Base-by-base conservation (phyloP, 2,329 filamentous ascomycete genomes). In the Pseudocercospora vitis region DNA sequence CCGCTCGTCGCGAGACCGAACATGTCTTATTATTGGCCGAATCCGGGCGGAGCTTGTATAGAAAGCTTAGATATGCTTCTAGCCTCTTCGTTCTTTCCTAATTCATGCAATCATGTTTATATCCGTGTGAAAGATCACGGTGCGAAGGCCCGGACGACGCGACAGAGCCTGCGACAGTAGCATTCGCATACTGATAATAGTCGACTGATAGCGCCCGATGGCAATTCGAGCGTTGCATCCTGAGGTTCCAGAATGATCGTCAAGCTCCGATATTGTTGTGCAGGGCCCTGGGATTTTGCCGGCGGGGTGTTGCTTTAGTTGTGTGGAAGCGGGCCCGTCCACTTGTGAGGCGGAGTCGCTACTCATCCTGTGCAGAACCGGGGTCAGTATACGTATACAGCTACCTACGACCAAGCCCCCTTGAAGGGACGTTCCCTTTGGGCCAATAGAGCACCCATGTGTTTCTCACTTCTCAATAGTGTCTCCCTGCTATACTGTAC, bases 261-360 rank as follows among this genome's bases (percentile, higher is more conserved):
- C 19, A 24, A 14, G 48, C 12, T 26, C 40, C 9, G 23, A 28
- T 29, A 4, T 26, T 6, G 40, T 21, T 21, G 28, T 23, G 42
- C 29, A 47, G 50, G 42, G 42, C 11, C 31, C 7, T 23, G 19
- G 48, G 32, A 35, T 52, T 35, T 21, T 52, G n/a, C 50, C 42
- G 50, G 50, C 50, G 50, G 50, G 42, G 50, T 48, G 40, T 52
- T 52, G 42, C 40, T 47, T 31, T 24, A 28, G 48, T n/a, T n/a
- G n/a, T n/a, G n/a, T 37, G 46, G 24, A 12, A 48, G 48, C 24
- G 48, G 48, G 37, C 29, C 35, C 18, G 32, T 40, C 26, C 11
- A 11, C 14, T 11, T 19, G 35, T 40, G 33, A 37, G 9, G 33
- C 16, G 14, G 16, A 37, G 16, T 8, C n/a, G n/a, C 12, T 16